Base-by-base conservation (phyloP, 768 basidiomycete genomes). In the Hericium erinaceus region DNA sequence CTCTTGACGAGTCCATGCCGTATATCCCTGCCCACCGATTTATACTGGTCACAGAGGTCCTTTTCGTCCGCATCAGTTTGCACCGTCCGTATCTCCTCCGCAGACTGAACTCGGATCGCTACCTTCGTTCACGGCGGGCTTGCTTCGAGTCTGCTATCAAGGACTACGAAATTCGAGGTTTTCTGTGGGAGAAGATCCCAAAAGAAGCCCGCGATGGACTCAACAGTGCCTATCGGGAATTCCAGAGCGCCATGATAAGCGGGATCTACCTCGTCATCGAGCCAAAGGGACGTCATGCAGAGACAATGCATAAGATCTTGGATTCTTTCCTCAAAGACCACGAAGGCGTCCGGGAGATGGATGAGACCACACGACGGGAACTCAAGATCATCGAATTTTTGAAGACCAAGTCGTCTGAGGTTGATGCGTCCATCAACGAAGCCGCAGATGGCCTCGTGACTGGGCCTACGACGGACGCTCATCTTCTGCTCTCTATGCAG, bases 111-210 rank as follows among this genome's bases (percentile, higher is more conserved):
- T 86, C 86, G 41, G 89, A 91, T 65, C 86, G 89, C 18, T 95
- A 90, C 71, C 73, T 80, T 41, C 83, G 85, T 33, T 95, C 94
- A 9, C 76, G 93, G 40, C 76, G 74, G 56, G 94, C 92, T 13
- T 97, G 92, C 68, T 95, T 95, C 65, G 91, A 95, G 60, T 91
- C 90, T 12, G 91, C 93, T 4, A 82, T 91, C 63, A 85, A 84
- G 66, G 93, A 95, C 68, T 94, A 89, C 66, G 78, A 84, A 62
- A 83, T 93, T 59, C 83, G 90, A 52, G 79, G 81, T 58, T 79
- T 77, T 3, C 91, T 90, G 67, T 75, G 84, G 58, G 77, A 82
- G 58, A 71, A 74, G 24, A 76, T 83, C 57, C 76, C 83, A 0
- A 80, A 79, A 64, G 86, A 87, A 65, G 80, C 80, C 13, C 80